These are phyloP conservation scores for Auriscalpium vulgare DNA, from an alignment of 768 basidiomycete genomes.

Conservation along the genomic window DNA sequence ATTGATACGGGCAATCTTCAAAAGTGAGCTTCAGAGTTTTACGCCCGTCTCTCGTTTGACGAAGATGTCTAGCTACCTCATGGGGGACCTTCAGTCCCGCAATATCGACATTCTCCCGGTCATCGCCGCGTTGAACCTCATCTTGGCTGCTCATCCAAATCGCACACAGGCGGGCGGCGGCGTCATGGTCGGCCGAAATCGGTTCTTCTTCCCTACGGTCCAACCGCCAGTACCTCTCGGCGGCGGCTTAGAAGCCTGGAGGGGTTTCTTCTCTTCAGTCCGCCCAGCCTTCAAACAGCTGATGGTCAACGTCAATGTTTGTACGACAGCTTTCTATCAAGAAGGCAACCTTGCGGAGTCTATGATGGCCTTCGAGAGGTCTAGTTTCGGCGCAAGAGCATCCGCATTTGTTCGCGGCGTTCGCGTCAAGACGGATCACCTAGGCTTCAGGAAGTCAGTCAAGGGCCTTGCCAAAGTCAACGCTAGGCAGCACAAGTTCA, in stretches of 20 bases:
- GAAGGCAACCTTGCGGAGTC: constrained; percentile 36
- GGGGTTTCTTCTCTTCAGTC: constrained; percentile 37
- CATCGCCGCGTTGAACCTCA: constrained; percentile 42
- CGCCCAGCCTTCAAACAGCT: constrained; percentile 34
- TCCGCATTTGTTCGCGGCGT: constrained; percentile 60
- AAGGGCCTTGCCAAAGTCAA: constrained; percentile 39
- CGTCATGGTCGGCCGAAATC: constrained; percentile 44
- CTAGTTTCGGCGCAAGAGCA: constrained; percentile 51
- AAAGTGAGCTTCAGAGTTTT: constrained; percentile 23
- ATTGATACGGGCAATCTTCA: constrained; percentile 35
- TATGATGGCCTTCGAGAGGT: constrained; percentile 33
- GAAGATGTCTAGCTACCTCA: constrained; percentile 30
- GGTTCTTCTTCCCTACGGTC: constrained; percentile 40
- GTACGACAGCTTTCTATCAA: constrained; percentile 39
- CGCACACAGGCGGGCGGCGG: constrained; percentile 30
- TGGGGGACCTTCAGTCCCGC: constrained; percentile 34
- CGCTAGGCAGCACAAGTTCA: constrained; percentile 33
- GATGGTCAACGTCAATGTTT: constrained; percentile 51
- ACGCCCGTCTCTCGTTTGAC: constrained; percentile 1
- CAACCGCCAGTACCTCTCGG: constrained; percentile 26
- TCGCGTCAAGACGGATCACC: constrained; percentile 56
- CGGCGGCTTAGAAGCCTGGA: constrained; percentile 54
- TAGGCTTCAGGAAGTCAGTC: constrained; percentile 71
- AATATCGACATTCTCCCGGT: constrained; percentile 39
- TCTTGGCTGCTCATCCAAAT: constrained; percentile 37